Percentiles rank a stretch among this genome's conserved stretches.
Conservation (phyloP, 257 asterid genomes). For the Solanum clarkiae region DNA sequence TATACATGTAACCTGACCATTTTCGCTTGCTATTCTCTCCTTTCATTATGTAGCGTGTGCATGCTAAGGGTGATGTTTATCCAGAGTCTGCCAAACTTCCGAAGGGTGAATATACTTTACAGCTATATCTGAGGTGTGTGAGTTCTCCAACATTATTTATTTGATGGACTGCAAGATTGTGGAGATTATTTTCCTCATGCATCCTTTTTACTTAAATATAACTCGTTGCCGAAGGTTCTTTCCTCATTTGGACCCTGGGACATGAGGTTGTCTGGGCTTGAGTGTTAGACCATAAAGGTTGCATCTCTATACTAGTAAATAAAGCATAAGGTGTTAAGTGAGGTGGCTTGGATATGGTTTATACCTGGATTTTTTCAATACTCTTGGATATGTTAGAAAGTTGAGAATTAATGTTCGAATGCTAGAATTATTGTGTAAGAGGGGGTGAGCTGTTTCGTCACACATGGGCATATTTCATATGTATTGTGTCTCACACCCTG, state of each 20-base stretch:
- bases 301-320: not conserved
- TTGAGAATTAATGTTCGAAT: not conserved
- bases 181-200: not conserved
- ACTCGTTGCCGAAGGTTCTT: not conserved
- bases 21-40: slow-evolving; percentile 1
- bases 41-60: slow-evolving; percentile 56
- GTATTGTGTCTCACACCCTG: not conserved
- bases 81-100: slow-evolving; percentile 74
- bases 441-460: not conserved
- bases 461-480: not conserved
- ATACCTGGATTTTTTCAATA: not conserved
- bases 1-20: not conserved
- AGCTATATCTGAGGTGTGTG: slow-evolving; percentile 63
- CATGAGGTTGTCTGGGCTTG: not conserved
- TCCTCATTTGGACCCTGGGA: not conserved
- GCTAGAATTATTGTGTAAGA: not conserved
- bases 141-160: not conserved
- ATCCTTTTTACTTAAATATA: not conserved
- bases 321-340: not conserved
- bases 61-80: slow-evolving; percentile 91
- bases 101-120: slow-evolving; percentile 84
- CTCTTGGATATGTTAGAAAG: not conserved
- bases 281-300: not conserved
- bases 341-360: not conserved
- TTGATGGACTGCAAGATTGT: not conserved